These are phyloP conservation scores for Dianthus caryophyllus DNA, from an alignment of 148 eudicot genomes.

Conservation along the genomic window DNA sequence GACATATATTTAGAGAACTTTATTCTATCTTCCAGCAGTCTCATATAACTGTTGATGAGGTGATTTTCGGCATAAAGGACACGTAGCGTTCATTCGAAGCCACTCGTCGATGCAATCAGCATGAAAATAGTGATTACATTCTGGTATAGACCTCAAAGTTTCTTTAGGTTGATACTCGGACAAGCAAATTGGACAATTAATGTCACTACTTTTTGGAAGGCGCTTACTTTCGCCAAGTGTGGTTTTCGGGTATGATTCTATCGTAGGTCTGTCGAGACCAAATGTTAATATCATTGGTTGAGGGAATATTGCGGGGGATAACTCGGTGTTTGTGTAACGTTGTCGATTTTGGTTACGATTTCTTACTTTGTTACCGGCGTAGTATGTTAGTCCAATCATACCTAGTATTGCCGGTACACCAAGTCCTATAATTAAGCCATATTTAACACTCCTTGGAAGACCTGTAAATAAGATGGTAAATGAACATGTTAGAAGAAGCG, in stretches of 20 bases:
- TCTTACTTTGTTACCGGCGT: conserved; percentile 25
- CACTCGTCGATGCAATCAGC: conserved; percentile 79
- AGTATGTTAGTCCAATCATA: conserved; percentile 43
- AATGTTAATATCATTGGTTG: conserved; percentile 24
- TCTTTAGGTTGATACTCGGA: conserved; percentile 66
- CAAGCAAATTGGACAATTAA: conserved; percentile 64
- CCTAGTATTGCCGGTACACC: conserved; percentile 55
- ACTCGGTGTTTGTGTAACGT: conserved; percentile 14
- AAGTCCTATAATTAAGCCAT: conserved; percentile 49
- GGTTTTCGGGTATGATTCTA: conserved; percentile 63
- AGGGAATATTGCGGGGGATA: conserved; percentile 35
- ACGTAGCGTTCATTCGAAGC: conserved; percentile 64
- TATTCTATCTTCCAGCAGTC: background rate
- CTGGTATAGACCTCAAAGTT: conserved; percentile 60
- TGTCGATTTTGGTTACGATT: conserved; percentile 13
- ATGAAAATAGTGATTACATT: conserved; percentile 79
- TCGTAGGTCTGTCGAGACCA: conserved; percentile 53
- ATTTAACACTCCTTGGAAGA: conserved; percentile 47
- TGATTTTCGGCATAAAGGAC: conserved; percentile 77
- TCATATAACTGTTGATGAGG: conserved; percentile 27
- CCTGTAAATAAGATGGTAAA: conserved; percentile 33
- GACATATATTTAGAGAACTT: background rate
- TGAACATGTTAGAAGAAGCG: background rate
- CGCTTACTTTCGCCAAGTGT: conserved; percentile 59
- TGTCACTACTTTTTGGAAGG: conserved; percentile 48